A percentile compares a stretch with the other conserved stretches of the same genome.
Conservation (phyloP, 2,329 filamentous ascomycete genomes). For the Lasiodiplodia gonubiensis region DNA sequence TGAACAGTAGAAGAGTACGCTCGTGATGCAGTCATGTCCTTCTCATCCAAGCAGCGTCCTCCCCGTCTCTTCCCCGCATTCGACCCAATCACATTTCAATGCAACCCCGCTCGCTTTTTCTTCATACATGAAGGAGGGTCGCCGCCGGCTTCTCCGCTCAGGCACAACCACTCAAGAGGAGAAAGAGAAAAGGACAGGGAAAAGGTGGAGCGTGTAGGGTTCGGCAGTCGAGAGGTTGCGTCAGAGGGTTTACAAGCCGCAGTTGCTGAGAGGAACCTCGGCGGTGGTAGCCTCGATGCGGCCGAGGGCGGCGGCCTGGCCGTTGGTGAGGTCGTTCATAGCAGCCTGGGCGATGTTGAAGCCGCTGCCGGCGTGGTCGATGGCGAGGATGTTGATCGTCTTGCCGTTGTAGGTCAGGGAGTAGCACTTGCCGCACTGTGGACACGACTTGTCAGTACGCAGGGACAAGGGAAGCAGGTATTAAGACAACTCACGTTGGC, state of each 20-base stretch:
- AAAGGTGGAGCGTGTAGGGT: neutral
- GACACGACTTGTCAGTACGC: neutral
- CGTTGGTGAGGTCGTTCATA: conserved; percentile 48
- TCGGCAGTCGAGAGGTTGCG: neutral
- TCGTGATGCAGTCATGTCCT: conserved; percentile 17
- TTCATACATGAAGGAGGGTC: conserved; percentile 4
- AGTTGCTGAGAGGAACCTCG: conserved; percentile 46
- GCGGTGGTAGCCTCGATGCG: conserved; percentile 50
- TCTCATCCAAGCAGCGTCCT: neutral
- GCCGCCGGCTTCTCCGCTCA: neutral
- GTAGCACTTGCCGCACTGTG: conserved; percentile 60
- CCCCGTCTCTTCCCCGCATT: neutral
- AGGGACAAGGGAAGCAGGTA: neutral
- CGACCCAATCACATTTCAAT: conserved; percentile 5
- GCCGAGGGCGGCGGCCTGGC: conserved; percentile 51
- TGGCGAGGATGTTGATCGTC: conserved; percentile 56
- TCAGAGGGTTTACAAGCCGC: conserved; percentile 35
- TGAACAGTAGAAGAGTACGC: conserved; percentile 16
- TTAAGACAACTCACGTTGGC: conserved; percentile 35
- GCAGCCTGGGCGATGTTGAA: conserved; percentile 58
- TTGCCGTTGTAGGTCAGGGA: conserved; percentile 54
- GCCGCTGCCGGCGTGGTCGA: conserved; percentile 54
- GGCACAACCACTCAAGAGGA: neutral
- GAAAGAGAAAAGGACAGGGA: neutral
- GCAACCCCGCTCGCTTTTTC: conserved; percentile 19